Evolutionary conservation across 2,329 filamentous ascomycete species (phyloP), one percentile per base, ranked within the genome.

Genomic region (Chaetomium sp.): DNA sequence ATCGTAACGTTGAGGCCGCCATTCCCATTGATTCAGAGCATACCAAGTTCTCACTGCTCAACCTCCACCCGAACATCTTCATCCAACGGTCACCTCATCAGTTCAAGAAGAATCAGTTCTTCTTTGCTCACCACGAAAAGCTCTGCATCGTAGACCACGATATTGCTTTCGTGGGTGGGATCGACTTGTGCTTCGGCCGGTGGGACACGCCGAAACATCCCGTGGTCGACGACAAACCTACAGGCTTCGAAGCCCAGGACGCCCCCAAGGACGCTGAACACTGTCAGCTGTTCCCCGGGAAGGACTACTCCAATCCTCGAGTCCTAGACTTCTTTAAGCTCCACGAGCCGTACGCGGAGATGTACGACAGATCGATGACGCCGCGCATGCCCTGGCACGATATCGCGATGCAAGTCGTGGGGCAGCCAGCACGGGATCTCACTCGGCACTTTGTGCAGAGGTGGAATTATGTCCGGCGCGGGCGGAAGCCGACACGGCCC

Each of bases 331-430:
- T 99, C 75, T 97, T 92, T 80, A 87, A 89, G 64, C 85, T 99
- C 29, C 90, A 95, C 74, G 92, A 96, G 75, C 95, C 95, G 1
- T 98, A 98, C 73, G 95, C 97, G 74, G 95, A 99, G 77, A 98
- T 98, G 95, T 99, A 98, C 73, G 92, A 98, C 77, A 89, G 95
- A 62, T 90, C 87, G 66, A 90, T 90, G 74, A 86, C 94, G 21
- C 93, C 95, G 1, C 84, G 95, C 67, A 99, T 98, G 95, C 94
- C 95, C 1, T 99, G 95, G 95, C 95, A 99, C 73, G 95, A 99
- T 76, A 93, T 99, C 67, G 88, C 90, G 2, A 98, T 99, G 95
- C 95, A 98, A 77, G 89, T 99, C 50, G 93, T 98, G 51, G 95
- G 95, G 4, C 95, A 98, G 75, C 95, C 95, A 2, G 94, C 95